Base-by-base conservation (phyloP, 2,329 filamentous ascomycete species). In the Talaromyces albobiverticillius region DNA sequence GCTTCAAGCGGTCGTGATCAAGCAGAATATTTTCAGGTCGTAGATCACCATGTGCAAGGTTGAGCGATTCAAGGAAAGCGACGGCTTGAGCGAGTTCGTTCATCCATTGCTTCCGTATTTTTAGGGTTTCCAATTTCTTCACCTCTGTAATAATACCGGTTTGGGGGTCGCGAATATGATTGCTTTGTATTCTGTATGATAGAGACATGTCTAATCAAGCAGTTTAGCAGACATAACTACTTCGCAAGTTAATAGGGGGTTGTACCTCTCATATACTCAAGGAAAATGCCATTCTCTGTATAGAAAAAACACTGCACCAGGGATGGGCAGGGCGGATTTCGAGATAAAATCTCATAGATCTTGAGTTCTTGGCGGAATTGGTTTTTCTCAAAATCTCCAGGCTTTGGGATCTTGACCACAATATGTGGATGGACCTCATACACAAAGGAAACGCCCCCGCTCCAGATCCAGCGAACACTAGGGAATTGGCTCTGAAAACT, bases 31-130 rank as follows among this genome's bases (percentile, higher is more conserved):
- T 68, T 31, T 68, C 59, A 16, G 68, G 62, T 54, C 63, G 61
- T 50, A 71, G 50, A 18, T 70, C 64, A 38, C 64, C 63, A 57
- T 71, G 61, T 1, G 64, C 62, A 41, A 70, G 65, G 18, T 64
- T 61, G n/a, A 69, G 59, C 0, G 64, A 67, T 59, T 68, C 67
- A 0, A 70, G 50, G 46, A 68, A 68, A 56, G 66, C 63, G 45
- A 67, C 60, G 10, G 60, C 67, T 57, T 64, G 61, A 43, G 66
- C 57, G 25, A 71, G 62, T 23, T 67, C 57, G 32, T 66, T 68
- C 61, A 68, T 68, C 67, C 62, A 71, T 58, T 60, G 45, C 18
- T 61, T 64, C 56, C 62, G 59, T 34, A 67, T 57, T 16, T 32
- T 7, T n/a, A 67, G 47, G 40, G 61, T 61, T 48, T 68, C 66